Evolutionary conservation across 495 filamentous ascomycete genomes (phyloP), one percentile per base, ranked within the genome.

Genomic region (Aspergillus asperescens): DNA sequence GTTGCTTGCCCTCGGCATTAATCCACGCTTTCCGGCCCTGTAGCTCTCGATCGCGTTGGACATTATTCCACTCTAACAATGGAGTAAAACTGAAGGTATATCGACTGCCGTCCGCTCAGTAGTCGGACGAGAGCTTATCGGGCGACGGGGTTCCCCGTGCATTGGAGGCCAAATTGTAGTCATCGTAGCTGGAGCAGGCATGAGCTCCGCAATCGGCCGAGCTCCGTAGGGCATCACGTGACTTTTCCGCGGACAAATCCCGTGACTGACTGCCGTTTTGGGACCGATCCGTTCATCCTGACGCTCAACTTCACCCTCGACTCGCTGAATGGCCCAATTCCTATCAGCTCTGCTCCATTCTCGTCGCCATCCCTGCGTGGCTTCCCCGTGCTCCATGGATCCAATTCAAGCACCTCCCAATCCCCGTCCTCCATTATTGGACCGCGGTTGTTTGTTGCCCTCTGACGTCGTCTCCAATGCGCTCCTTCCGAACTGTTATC

Each of bases 201-300:
- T 13, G 19, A 43, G 6, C 29, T 35, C 29, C 29, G 44, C 51
- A 62, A 55, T 72, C 67, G 69, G 69, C 69, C 67, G 69, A 71
- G 59, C 43, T 44, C 18, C 32, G 31, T 5, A n/a, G n/a, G 7
- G 20, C 2, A 16, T 2, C 42, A 8, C 27, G 29, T 16, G 23
- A 55, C 58, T 66, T 73, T 58, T 51, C 69, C 69, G 66, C 38
- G 69, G 69, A 13, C 55, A 72, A 68, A 60, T 64, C 55, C 46
- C 44, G 47, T 38, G 57, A 20, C 19, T 4, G 12, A 18, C 41
- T 43, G 37, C 56, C 49, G 24, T 32, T 53, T 42, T 24, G 38
- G 50, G 41, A 7, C 18, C 41, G 27, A 45, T 56, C 52, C 55
- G 52, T 51, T 62, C 52, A 50, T 56, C 54, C 54, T 44, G 32